Conservation (phyloP, 306 rosid genomes). For the Prunus dulcis region DNA sequence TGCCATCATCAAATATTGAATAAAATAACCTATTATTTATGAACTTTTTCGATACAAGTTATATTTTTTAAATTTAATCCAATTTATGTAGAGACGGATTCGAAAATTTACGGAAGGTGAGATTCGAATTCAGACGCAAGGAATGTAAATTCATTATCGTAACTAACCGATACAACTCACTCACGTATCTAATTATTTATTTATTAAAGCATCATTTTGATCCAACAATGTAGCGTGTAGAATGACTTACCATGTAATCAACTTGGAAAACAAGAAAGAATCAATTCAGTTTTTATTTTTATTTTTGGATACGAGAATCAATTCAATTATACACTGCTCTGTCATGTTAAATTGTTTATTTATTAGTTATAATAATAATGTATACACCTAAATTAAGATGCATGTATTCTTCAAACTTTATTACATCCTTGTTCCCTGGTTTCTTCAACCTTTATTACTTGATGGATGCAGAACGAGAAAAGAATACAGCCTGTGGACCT, state of each 20-base stretch:
- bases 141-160: too few relatives aligned
- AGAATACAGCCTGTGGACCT: neutral
- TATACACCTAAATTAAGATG: neutral
- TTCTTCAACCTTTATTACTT: neutral
- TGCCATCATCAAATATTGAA: neutral
- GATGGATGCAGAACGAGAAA: neutral
- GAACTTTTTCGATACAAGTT: too few relatives aligned
- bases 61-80: too few relatives aligned
- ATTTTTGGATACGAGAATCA: neutral
- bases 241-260: neutral
- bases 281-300: neutral
- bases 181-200: too few relatives aligned
- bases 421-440: neutral
- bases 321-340: neutral
- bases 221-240: neutral
- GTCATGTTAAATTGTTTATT: neutral
- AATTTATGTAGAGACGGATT: too few relatives aligned
- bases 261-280: neutral
- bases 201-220: too few relatives aligned
- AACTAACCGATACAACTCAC: too few relatives aligned
- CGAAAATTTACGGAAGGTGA: too few relatives aligned
- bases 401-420: neutral
- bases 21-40: too few relatives aligned
- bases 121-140: too few relatives aligned
- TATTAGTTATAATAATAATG: neutral